A percentile compares a stretch with the other conserved stretches of the same genome.
Evolutionary conservation across 164 flowering plant genomes (phyloP).

Genomic region (Magnolia changhungtana): DNA sequence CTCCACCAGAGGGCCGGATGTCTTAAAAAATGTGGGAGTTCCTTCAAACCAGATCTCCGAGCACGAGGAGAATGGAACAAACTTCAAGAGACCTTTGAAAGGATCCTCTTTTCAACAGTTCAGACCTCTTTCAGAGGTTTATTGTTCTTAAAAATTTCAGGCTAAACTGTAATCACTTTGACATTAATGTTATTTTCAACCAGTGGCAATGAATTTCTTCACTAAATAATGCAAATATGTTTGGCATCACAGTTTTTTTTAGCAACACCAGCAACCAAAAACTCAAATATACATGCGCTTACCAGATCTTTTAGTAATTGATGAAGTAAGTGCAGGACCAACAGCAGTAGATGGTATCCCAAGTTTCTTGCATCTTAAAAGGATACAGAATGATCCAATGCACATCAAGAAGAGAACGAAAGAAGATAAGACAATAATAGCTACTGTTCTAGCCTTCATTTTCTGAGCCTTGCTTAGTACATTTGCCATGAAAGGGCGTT

Average conservation of each 20-base stretch:
- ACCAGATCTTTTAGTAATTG: conserved; percentile 78
- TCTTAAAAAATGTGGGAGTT: too few species aligned
- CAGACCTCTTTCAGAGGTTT: too few species aligned
- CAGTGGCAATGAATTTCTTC: too few species aligned
- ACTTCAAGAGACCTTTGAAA: too few species aligned
- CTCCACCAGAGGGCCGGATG: too few species aligned
- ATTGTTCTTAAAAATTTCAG: too few species aligned
- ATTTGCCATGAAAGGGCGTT: conserved; percentile 62
- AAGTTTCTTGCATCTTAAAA: conserved; percentile 63
- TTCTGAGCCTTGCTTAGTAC: conserved; percentile 48
- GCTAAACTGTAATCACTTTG: too few species aligned
- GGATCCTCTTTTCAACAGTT: too few species aligned
- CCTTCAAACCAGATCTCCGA: too few species aligned
- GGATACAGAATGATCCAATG: conserved; percentile 45
- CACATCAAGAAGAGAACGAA: conserved; percentile 65
- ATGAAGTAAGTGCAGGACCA: conserved; percentile 64
- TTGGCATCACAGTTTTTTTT: background rate
- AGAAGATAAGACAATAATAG: conserved; percentile 64
- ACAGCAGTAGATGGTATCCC: conserved; percentile 65
- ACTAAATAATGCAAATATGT: background rate
- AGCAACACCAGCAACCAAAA: background rate
- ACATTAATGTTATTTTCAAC: too few species aligned
- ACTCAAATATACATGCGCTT: conserved; percentile 17
- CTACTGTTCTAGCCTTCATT: conserved; percentile 59
- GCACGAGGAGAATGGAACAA: too few species aligned